phyloP scores from a whole-genome alignment of 2,329 filamentous ascomycete genomes.

The Purpureocillium lavendulum region DNA sequence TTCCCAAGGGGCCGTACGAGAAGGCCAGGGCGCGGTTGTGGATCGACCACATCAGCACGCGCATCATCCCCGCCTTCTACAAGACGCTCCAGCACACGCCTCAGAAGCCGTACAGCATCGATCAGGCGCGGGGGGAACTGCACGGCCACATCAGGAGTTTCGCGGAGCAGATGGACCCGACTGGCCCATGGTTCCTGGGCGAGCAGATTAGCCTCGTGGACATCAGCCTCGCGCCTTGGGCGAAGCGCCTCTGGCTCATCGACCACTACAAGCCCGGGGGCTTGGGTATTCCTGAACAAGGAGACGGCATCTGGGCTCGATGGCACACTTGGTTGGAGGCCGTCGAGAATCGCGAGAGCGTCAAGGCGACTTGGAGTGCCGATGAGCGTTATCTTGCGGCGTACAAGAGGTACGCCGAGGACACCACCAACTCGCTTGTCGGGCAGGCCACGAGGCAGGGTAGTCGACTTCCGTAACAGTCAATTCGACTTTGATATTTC shows the following conservation, averaged over 20 bases:
- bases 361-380: conserved; percentile 60
- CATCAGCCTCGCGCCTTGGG: conserved; percentile 65
- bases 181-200: conserved; percentile 58
- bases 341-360: conserved; percentile 49
- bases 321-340: conserved; percentile 59
- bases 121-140: conserved; percentile 50
- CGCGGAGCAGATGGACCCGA: conserved; percentile 49
- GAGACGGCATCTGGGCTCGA: conserved; percentile 50
- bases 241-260: conserved; percentile 62
- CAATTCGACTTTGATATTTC: background rate
- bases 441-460: conserved; percentile 56
- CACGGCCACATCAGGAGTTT: conserved; percentile 51
- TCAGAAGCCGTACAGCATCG: conserved; percentile 37
- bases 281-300: conserved; percentile 36
- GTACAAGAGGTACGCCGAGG: conserved; percentile 60
- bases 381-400: conserved; percentile 58
- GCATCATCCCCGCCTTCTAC: conserved; percentile 64
- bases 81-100: conserved; percentile 48
- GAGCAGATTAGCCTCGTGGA: conserved; percentile 58
- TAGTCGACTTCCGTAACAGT: conserved; percentile 41
- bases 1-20: conserved; percentile 55
- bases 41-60: conserved; percentile 62
- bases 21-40: conserved; percentile 60
- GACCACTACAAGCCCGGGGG: conserved; percentile 63
- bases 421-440: conserved; percentile 53